phyloP scores from a whole-genome alignment of 2,329 filamentous ascomycete genomes.

The Neofusicoccum sp. region DNA sequence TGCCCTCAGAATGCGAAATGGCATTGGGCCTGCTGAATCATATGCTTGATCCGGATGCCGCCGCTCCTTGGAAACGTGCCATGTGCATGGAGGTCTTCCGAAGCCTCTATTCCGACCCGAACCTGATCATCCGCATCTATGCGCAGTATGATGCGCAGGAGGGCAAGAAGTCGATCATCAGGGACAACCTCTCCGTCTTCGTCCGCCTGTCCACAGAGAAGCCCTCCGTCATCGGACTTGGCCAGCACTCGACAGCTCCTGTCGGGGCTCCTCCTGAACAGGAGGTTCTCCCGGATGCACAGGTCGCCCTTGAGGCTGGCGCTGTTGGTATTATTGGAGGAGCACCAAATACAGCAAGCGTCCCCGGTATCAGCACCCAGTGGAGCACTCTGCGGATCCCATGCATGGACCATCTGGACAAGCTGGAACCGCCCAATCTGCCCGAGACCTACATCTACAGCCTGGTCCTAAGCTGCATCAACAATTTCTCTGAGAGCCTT shows the following conservation, averaged over 20 bases:
- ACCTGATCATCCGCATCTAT: conserved; percentile 76
- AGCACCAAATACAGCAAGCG: conserved; percentile 58
- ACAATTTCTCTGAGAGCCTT: conserved; percentile 83
- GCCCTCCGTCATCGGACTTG: conserved; percentile 81
- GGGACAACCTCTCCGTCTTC: conserved; percentile 80
- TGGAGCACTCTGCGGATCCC: conserved; percentile 87
- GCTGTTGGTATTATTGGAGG: conserved; percentile 82
- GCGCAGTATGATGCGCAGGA: conserved; percentile 72
- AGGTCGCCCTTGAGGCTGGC: conserved; percentile 84
- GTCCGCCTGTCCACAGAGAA: conserved; percentile 93
- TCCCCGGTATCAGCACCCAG: conserved; percentile 77
- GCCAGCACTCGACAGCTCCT: conserved; percentile 83
- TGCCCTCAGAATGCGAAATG: conserved; percentile 78
- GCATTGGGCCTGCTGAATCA: conserved; percentile 79
- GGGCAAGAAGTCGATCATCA: conserved; percentile 72
- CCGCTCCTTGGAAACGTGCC: conserved; percentile 78
- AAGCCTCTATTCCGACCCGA: conserved; percentile 78
- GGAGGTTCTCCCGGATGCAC: conserved; percentile 65
- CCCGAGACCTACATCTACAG: conserved; percentile 95
- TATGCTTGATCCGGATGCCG: conserved; percentile 78
- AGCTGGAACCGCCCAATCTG: conserved; percentile 74
- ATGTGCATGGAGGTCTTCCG: conserved; percentile 90
- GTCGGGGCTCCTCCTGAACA: conserved; percentile 54
- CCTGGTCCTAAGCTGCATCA: conserved; percentile 83
- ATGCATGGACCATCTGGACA: conserved; percentile 93